Base-by-base conservation (phyloP, 495 filamentous ascomycete genomes). In the Neurospora tetraspora region DNA sequence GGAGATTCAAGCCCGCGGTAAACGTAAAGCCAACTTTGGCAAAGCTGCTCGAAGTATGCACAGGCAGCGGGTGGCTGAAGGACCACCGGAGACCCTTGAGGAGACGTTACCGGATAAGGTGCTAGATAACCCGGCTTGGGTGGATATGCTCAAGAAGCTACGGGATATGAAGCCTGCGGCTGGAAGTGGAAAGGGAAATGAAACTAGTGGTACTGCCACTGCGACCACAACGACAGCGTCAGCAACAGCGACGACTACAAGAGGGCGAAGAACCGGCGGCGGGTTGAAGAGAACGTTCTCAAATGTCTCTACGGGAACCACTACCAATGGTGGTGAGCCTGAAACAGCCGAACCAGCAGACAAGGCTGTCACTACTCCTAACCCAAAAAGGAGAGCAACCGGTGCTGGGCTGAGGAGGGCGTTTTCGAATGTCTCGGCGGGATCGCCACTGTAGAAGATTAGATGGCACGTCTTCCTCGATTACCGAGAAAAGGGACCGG, bases 1-100 rank as follows among this genome's bases (percentile, higher is more conserved):
- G 3, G 85, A 88, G 69, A 85, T 88, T 36, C 69, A 74, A 40
- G 74, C 76, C 11, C 83, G 85, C 2, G 81, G 81, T 18, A 76
- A 72, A 8, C 76, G 82, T 5, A 87, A 87, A 72, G 77, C 74
- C 11, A 81, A 81, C 40, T 80, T 85, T 40, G 82, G 82, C 14
- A 80, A 80, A 61, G 84, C 78, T 0, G 82, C 80, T 1, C 77
- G 79, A 65, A 77, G 80, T 11, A 72, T 81, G 65, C 78, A 70
- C 18, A 74, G 80, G 39, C 80, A 83, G 68, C 76, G 74, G 69
- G 59, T 47, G 8, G 71, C 72, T 71, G 74, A 36, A 43, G 47
- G 37, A 34, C 71, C 43, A 72, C 70, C 27, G 2, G 42, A 71
- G 39, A 59, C 43, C n/a, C 74, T 77, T 11, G 75, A 77, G 59